Percentiles rank a stretch among this genome's conserved stretches.
phyloP scores from a whole-genome alignment of 352 stramenopile genomes.

The Globisporangium spinosum region DNA sequence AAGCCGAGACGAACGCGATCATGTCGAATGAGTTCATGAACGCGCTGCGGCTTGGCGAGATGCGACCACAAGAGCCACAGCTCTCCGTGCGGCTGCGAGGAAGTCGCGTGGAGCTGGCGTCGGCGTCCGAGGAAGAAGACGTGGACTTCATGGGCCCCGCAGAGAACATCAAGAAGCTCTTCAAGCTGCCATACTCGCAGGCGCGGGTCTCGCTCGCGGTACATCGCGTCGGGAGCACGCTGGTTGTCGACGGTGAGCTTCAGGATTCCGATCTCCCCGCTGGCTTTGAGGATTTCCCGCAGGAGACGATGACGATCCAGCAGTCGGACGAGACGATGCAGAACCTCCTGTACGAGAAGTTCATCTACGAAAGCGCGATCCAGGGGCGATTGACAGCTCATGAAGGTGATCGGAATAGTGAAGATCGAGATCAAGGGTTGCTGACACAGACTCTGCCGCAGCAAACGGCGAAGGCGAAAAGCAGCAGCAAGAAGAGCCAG shows the following conservation, averaged over 20 bases:
- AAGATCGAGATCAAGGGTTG: neutral
- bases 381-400: constrained; percentile 28
- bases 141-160: constrained; percentile 80
- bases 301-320: constrained; percentile 55
- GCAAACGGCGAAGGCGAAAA: neutral
- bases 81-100: constrained; percentile 67
- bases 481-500: constrained; percentile 28
- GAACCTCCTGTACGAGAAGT: constrained; percentile 78
- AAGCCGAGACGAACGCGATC: constrained; percentile 22
- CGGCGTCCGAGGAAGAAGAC: constrained; percentile 55
- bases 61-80: constrained; percentile 52
- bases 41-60: constrained; percentile 51
- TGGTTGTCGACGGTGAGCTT: constrained; percentile 81
- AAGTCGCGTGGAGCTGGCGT: constrained; percentile 65
- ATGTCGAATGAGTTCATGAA: constrained; percentile 73
- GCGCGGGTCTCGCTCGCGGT: constrained; percentile 75
- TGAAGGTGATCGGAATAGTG: neutral
- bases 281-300: constrained; percentile 58
- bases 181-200: constrained; percentile 84
- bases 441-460: neutral
- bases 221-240: constrained; percentile 69
- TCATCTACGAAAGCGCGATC: constrained; percentile 79
- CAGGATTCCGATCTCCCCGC: constrained; percentile 59
- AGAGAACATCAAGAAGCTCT: constrained; percentile 85
- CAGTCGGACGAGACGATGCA: constrained; percentile 43